Conservation (phyloP, 2,329 filamentous ascomycete species). For the Scedosporium dehoogii region DNA sequence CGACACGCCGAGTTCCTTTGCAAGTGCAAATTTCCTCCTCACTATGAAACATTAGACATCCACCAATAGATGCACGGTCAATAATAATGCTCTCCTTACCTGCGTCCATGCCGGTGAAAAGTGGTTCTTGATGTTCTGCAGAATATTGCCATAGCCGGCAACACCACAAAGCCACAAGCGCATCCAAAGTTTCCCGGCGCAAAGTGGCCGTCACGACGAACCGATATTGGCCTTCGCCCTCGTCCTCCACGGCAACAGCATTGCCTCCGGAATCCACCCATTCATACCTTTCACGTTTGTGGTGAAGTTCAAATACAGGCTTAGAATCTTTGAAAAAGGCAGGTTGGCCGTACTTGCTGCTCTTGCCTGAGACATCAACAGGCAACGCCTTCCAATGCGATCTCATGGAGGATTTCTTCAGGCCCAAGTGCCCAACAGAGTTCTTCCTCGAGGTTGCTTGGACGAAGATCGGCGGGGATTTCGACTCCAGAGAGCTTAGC, state of each 20-base stretch:
- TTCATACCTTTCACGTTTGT: conserved; percentile 12
- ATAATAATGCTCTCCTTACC: not conserved
- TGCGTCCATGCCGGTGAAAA: not conserved
- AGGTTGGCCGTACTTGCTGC: conserved; percentile 11
- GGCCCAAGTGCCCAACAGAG: conserved; percentile 7
- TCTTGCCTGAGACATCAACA: conserved; percentile 6
- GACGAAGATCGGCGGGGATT: not conserved
- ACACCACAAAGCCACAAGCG: not conserved
- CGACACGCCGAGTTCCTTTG: not conserved
- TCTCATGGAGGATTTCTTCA: conserved; percentile 8
- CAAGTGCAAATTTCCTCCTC: not conserved
- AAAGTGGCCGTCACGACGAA: conserved; percentile 8
- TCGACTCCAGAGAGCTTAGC: not conserved
- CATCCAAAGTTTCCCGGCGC: not conserved
- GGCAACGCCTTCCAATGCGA: conserved; percentile 10
- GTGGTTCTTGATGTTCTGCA: not conserved
- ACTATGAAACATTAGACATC: not conserved
- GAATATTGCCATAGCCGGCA: not conserved
- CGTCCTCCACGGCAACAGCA: conserved; percentile 11
- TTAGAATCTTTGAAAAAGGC: conserved; percentile 11
- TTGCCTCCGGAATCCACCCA: conserved; percentile 12
- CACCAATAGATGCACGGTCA: not conserved
- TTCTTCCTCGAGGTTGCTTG: not conserved
- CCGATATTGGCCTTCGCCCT: not conserved
- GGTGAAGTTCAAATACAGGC: conserved; percentile 13